phyloP scores from a whole-genome alignment of 768 basidiomycete species.

The Kwoniella pini region DNA sequence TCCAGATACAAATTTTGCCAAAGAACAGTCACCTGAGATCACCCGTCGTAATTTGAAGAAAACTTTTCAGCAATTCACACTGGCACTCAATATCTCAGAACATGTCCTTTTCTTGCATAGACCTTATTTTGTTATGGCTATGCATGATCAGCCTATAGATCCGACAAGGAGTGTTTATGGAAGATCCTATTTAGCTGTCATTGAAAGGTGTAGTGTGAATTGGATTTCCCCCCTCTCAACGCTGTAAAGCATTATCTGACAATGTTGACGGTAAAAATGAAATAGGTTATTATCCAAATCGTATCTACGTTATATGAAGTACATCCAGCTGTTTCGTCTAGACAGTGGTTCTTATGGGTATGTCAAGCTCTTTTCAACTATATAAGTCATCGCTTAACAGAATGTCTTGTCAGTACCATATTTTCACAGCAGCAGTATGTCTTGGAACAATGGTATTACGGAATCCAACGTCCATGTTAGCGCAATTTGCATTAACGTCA shows the following conservation, averaged over 20 bases:
- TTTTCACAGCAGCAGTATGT: slow-evolving; percentile 39
- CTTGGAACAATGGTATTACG: slow-evolving; percentile 29
- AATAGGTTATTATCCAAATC: slow-evolving; percentile 30
- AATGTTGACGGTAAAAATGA: too few relatives aligned
- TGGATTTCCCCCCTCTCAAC: too few relatives aligned
- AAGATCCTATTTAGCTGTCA: slow-evolving; percentile 21
- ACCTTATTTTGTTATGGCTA: slow-evolving; percentile 33
- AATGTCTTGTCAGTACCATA: slow-evolving; percentile 35
- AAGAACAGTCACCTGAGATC: slow-evolving; percentile 14
- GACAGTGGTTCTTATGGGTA: slow-evolving; percentile 38
- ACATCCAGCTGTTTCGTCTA: slow-evolving; percentile 16
- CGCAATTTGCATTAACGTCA: slow-evolving; percentile 19
- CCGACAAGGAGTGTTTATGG: slow-evolving; percentile 25
- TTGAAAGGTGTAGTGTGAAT: slow-evolving; percentile 37
- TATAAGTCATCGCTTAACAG: too few relatives aligned
- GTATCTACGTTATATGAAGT: slow-evolving; percentile 19
- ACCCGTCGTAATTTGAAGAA: slow-evolving; percentile 15
- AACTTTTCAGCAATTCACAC: slow-evolving; percentile 27
- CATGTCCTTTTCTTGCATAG: slow-evolving; percentile 28
- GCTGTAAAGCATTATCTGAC: too few relatives aligned
- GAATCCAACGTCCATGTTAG: slow-evolving; percentile 25
- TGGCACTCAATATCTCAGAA: slow-evolving; percentile 33
- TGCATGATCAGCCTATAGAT: slow-evolving; percentile 24
- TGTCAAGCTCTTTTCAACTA: slow-evolving; percentile 3
- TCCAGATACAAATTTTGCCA: slow-evolving; percentile 20